Base-by-base conservation (phyloP, 2,329 filamentous ascomycete species). In the Arthrocladium fulminans region DNA sequence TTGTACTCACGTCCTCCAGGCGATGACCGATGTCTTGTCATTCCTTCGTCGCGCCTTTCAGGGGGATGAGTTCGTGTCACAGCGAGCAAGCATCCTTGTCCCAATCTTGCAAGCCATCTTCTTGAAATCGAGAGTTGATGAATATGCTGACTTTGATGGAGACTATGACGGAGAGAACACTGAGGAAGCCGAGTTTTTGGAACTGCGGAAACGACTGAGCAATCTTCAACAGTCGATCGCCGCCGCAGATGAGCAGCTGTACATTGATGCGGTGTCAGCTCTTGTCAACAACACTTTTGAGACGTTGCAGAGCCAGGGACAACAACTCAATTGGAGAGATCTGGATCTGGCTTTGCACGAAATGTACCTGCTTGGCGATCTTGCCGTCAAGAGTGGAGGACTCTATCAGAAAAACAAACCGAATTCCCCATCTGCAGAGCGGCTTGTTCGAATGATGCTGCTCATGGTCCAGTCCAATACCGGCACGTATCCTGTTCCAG, bases 171-270 rank as follows among this genome's bases (percentile, higher is more conserved):
- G 44, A 4, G 89, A 94, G 59, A 84, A 94, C 65, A 94, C 88
- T 1, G 92, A 97, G 59, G 92, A 98, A 68, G 92, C 90, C 22
- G 92, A 98, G 64, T 98, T 98, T 59, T 86, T 94, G 62, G 92
- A 98, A 58, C 75, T 98, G 47, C 81, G 94, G 51, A 94, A 94
- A 65, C 80, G 87, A 58, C 73, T 98, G 41, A 87, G 94, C 65
- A 83, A 88, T 34, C 73, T 98, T 35, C 92, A 98, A 65, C 94
- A 96, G 71, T 88, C 86, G 34, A 83, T 97, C 45, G 89, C 92
- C 13, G 83, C 84, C 8, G 86, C 95, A 44, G 87, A 97, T 62
- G 87, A 97, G 65, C 72, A 73, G 35, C 77, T 97, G 24, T 97
- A 94, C 64, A 84, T 96, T 61, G 83, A 95, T 37, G 86, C 86